A percentile compares a stretch with the other conserved stretches of the same genome.
Evolutionary conservation across 306 rosid species (phyloP).

Genomic region (Lathyrus aphaca): DNA sequence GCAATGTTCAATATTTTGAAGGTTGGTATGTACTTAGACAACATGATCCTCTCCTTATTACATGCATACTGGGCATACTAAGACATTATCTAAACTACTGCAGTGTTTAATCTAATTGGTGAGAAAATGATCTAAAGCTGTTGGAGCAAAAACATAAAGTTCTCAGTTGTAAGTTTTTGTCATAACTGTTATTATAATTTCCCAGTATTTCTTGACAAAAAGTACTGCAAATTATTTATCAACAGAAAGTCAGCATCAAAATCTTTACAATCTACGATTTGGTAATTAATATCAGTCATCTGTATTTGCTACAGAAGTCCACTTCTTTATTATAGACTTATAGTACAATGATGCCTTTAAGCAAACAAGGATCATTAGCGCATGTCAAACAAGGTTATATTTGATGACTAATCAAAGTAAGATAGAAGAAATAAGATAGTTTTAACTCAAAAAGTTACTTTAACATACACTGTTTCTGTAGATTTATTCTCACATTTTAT

Average conservation of each 20-base stretch:
- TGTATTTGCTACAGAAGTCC: slow-evolving; percentile 1
- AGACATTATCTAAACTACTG: slow-evolving; percentile 27
- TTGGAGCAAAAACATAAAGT: slow-evolving; percentile 2
- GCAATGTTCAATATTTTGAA: slow-evolving; percentile 33
- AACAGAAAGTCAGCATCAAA: slow-evolving; percentile 16
- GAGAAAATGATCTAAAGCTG: slow-evolving; percentile 16
- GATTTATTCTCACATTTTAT: slow-evolving; percentile 20
- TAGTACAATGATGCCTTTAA: slow-evolving; percentile 14
- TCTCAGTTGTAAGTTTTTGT: slow-evolving; percentile 10
- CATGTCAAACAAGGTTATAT: slow-evolving; percentile 5
- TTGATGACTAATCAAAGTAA: slow-evolving; percentile 19
- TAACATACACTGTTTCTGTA: slow-evolving; percentile 31
- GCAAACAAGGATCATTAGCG: slow-evolving; percentile 22
- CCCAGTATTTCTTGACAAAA: slow-evolving; percentile 5
- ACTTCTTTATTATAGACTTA: neutral
- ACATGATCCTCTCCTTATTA: slow-evolving; percentile 22
- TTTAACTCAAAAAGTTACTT: slow-evolving; percentile 26
- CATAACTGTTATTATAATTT: neutral
- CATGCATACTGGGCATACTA: slow-evolving; percentile 5
- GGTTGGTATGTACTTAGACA: slow-evolving; percentile 11
- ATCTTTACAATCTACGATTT: slow-evolving; percentile 10
- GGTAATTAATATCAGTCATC: slow-evolving; percentile 32
- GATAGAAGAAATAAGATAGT: slow-evolving; percentile 15
- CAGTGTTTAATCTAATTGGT: slow-evolving; percentile 12
- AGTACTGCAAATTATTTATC: slow-evolving; percentile 21